Evolutionary conservation across 1,139 yeast species (phyloP), one percentile per base, ranked within the genome.

Genomic region (Waltiozyma sp.): DNA sequence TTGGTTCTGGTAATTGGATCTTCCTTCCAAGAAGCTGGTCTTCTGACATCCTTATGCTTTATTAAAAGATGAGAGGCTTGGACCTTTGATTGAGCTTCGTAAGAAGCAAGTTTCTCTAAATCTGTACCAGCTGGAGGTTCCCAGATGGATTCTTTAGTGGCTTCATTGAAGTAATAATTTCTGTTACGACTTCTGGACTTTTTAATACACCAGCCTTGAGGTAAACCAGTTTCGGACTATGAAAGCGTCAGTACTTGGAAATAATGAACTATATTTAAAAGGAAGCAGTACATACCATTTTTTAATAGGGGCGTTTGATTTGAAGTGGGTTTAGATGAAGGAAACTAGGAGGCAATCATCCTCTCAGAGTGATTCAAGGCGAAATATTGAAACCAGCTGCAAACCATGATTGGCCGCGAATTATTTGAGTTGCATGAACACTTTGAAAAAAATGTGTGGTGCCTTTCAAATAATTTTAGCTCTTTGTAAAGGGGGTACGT

Each of bases 1-100:
- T 89, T 80, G 11, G 85, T 62, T 43, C 86, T 70, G 2, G 93
- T 80, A 51, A 91, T 80, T 38, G 78, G 74, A 21, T 81, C 80
- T 33, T 76, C 75, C 60, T 87, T 84, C 94, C 96, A 93, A 13
- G 95, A 85, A 33, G 87, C 77, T 13, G 98, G 98, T 53, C 95
- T 77, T 52, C 98, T 75, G 14, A 91, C 80, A 45, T 77, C 91
- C 44, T 64, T 69, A 62, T 89, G 95, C 62, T 91, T 91, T 51
- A 91, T 72, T 45, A 91, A 68, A 43, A 91, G 66, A 60, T 91
- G 98, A 39, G 79, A 56, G 53, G 81, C 72, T 59, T 86, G 65
- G 59, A 94, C 74, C 64, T 82, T 72, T 57, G 75, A 58, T 58
- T 84, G 74, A 53, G 69, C 65, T 53, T 73, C 55, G 63, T 85